Evolutionary conservation across 1,139 yeast species (phyloP).

Genomic region (Magnusiomyces fungicola): DNA sequence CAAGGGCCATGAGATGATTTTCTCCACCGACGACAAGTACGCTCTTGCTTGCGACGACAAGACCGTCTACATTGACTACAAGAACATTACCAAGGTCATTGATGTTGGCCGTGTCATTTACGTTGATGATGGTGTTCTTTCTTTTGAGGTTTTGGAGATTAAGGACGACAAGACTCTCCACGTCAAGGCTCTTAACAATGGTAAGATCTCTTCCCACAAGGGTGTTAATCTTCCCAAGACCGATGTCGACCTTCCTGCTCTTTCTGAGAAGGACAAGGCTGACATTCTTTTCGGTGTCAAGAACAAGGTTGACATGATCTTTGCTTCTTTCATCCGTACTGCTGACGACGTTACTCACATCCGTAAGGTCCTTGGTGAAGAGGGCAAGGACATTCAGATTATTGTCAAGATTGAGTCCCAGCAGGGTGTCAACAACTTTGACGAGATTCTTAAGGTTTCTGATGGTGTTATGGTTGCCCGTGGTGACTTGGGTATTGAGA

Average conservation of each 20-base stretch:
- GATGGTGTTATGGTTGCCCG: constrained; percentile 99
- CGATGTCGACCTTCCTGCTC: constrained; percentile 97
- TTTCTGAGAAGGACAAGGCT: constrained; percentile 89
- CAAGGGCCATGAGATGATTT: constrained; percentile 82
- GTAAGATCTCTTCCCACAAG: constrained; percentile 93
- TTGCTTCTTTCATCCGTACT: constrained; percentile 96
- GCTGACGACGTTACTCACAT: constrained; percentile 85
- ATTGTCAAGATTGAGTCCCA: constrained; percentile 97
- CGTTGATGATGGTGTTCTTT: constrained; percentile 95
- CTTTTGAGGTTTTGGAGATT: constrained; percentile 84
- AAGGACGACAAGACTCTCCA: constrained; percentile 71
- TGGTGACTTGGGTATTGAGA: constrained; percentile 99
- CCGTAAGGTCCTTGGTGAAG: constrained; percentile 93
- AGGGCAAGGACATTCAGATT: constrained; percentile 92
- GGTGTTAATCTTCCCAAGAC: constrained; percentile 99
- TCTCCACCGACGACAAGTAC: constrained; percentile 85
- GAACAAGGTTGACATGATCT: constrained; percentile 95
- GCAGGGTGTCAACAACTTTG: constrained; percentile 99
- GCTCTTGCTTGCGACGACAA: constrained; percentile 64
- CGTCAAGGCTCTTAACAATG: constrained; percentile 87
- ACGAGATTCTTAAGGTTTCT: constrained; percentile 85
- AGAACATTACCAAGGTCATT: constrained; percentile 92
- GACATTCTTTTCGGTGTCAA: constrained; percentile 93
- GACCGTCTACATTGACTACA: constrained; percentile 86
- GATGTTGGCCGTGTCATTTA: constrained; percentile 80